Evolutionary conservation across 257 asterid genomes (phyloP).

Genomic region (Capsicum baccatum): DNA sequence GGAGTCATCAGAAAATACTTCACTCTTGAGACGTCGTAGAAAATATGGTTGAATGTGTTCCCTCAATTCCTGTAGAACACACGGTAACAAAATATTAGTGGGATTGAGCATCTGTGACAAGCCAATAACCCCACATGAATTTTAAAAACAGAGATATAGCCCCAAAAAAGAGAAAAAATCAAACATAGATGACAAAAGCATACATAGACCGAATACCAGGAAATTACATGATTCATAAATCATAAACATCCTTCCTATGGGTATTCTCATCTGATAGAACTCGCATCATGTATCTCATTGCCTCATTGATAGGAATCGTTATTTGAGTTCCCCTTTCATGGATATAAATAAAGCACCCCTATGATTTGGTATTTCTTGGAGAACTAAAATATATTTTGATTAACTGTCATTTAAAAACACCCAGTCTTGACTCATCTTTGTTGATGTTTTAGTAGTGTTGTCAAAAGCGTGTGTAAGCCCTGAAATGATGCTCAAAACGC

Average conservation of each 20-base stretch:
- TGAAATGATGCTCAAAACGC: no score
- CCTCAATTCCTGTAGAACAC: conserved; percentile 63
- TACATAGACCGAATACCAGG: conserved; percentile 15
- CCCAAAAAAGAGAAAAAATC: background rate
- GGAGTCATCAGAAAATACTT: conserved; percentile 60
- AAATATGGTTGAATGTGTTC: conserved; percentile 91
- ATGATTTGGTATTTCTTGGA: conserved; percentile 24
- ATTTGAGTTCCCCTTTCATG: background rate
- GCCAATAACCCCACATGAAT: background rate
- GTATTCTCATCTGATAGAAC: background rate
- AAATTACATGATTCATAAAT: background rate
- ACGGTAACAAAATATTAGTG: background rate
- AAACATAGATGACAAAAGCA: background rate
- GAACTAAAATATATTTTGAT: background rate
- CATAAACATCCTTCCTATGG: background rate
- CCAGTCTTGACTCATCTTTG: background rate
- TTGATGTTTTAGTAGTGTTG: background rate
- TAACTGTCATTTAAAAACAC: background rate
- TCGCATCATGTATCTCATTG: background rate
- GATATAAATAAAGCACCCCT: background rate
- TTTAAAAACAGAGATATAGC: background rate
- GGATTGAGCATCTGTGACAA: conserved; percentile 2
- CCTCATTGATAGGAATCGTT: background rate
- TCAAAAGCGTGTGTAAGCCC: no score
- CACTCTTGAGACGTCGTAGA: conserved; percentile 90